Percentiles rank a stretch among this genome's conserved stretches.
Evolutionary conservation across 768 basidiomycete species (phyloP).

Genomic region (Tricholoma furcatifolium): DNA sequence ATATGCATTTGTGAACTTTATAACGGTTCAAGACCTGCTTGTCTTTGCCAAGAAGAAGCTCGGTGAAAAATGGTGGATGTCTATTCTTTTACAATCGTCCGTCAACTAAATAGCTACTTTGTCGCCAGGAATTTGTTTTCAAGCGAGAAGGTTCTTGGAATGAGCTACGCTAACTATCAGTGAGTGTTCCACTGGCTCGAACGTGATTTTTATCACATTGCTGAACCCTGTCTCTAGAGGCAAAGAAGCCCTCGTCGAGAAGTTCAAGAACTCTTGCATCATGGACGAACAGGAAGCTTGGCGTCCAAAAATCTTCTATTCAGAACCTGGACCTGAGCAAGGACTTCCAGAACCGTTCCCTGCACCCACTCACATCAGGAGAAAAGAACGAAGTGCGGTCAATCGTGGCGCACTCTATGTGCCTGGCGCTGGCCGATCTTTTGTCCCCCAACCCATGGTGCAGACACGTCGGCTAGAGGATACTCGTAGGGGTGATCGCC

Average conservation of each 20-base stretch:
- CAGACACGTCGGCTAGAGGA: conserved; percentile 17
- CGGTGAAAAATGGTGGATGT: conserved; percentile 77
- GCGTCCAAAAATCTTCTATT: conserved; percentile 84
- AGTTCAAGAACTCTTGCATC: conserved; percentile 88
- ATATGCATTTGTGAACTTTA: conserved; percentile 91
- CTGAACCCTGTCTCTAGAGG: conserved; percentile 46
- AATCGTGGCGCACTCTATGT: conserved; percentile 76
- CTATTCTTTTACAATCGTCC: not conserved
- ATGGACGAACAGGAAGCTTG: conserved; percentile 86
- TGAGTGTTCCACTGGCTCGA: conserved; percentile 36
- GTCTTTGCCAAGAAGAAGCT: conserved; percentile 70
- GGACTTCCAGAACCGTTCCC: conserved; percentile 83
- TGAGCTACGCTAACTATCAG: conserved; percentile 94
- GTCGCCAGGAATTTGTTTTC: conserved; percentile 81
- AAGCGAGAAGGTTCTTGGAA: conserved; percentile 86
- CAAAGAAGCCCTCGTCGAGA: conserved; percentile 87
- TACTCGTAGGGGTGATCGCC: conserved; percentile 10
- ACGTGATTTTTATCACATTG: not conserved
- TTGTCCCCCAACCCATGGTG: conserved; percentile 11
- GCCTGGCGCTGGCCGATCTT: conserved; percentile 17
- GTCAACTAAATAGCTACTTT: conserved; percentile 8
- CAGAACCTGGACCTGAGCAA: conserved; percentile 63
- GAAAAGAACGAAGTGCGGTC: conserved; percentile 80
- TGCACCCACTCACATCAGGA: conserved; percentile 72
- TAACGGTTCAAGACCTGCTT: conserved; percentile 72